A percentile compares a stretch with the other conserved stretches of the same genome.
phyloP scores from a whole-genome alignment of 371 early-diverging fungal genomes.

The Lichtheimia ramosa region DNA sequence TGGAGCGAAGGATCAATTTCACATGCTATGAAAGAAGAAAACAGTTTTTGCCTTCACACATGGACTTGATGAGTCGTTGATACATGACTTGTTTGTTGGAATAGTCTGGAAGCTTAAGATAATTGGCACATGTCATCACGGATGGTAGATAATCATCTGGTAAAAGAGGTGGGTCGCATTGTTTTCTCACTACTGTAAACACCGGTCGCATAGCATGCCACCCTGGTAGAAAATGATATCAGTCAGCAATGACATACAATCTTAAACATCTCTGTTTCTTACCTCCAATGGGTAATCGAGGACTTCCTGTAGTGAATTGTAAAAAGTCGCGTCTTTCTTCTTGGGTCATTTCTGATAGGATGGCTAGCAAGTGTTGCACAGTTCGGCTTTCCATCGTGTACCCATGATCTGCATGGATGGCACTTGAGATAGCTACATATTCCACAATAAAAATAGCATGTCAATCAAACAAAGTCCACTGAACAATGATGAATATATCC shows the following conservation, averaged over 20 bases:
- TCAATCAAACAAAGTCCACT: neutral
- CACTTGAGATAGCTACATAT: constrained; percentile 53
- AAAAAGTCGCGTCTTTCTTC: constrained; percentile 75
- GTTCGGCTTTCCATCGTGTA: constrained; percentile 70
- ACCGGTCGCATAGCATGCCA: constrained; percentile 73
- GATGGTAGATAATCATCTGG: constrained; percentile 80
- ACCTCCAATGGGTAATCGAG: constrained; percentile 83
- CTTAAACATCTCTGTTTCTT: neutral
- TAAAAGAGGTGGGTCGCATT: constrained; percentile 49
- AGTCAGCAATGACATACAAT: neutral
- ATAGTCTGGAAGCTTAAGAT: constrained; percentile 85
- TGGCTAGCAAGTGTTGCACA: constrained; percentile 61
- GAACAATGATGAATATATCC: constrained; percentile 8
- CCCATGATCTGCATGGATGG: constrained; percentile 87
- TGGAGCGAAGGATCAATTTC: constrained; percentile 8
- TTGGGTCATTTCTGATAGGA: constrained; percentile 61
- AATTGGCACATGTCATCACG: constrained; percentile 91
- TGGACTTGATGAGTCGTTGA: constrained; percentile 63
- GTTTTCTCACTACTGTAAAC: constrained; percentile 79
- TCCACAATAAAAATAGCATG: constrained; percentile 3
- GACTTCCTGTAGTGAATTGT: constrained; percentile 88
- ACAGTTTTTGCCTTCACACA: constrained; percentile 76
- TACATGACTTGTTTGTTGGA: constrained; percentile 58
- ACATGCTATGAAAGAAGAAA: constrained; percentile 63
- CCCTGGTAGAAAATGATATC: constrained; percentile 39